Evolutionary conservation across 108 stramenopile species (phyloP).

Genomic region (Seminavis robusta): DNA sequence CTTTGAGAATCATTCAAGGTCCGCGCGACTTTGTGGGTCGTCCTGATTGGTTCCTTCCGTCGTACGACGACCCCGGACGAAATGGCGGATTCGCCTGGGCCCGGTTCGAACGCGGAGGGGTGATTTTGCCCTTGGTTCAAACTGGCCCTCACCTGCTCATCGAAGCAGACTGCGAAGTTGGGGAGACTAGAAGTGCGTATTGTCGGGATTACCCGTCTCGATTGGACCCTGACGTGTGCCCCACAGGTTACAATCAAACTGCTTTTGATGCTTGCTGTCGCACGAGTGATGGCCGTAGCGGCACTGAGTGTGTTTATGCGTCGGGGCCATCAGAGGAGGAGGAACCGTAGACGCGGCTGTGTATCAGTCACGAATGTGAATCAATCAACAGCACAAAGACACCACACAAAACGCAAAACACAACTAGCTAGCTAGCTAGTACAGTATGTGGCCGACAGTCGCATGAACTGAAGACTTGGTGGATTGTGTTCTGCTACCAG

Average conservation of each 20-base stretch:
- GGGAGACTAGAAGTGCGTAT: neutral
- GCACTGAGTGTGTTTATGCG: no score
- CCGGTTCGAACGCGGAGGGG: conserved; percentile 11
- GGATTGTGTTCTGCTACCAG: no score
- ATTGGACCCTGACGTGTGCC: neutral
- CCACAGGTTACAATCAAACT: neutral
- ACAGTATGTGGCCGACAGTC: no score
- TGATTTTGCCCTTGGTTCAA: neutral
- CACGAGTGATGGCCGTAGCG: no score
- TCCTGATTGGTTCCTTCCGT: conserved; percentile 1
- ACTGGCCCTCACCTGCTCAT: neutral
- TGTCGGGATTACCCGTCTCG: neutral
- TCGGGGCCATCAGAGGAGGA: no score
- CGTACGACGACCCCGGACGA: neutral
- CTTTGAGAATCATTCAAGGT: conserved; percentile 1
- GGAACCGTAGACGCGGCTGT: no score
- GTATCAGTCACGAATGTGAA: no score
- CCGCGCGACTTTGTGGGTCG: neutral
- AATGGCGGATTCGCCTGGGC: neutral
- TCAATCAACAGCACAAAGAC: no score
- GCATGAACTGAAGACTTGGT: no score
- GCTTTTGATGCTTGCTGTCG: conserved; percentile 1
- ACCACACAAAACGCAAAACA: no score
- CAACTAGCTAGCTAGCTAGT: no score
- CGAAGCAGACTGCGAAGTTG: neutral